Evolutionary conservation across 768 basidiomycete species (phyloP), one percentile per base, ranked within the genome.

Genomic region (Dentipellis fragilis): DNA sequence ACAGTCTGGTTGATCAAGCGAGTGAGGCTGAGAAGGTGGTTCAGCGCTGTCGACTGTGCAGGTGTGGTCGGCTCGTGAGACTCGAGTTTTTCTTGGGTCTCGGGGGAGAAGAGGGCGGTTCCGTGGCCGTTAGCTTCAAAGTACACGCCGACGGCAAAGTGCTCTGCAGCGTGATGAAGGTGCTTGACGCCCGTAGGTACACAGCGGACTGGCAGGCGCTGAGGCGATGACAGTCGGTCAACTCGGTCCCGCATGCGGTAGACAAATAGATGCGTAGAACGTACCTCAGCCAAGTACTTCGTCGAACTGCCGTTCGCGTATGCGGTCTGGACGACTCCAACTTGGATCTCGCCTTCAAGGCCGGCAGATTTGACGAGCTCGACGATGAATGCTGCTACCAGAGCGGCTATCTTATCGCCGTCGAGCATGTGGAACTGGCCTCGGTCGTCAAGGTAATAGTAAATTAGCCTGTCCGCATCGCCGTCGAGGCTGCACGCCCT

Each of bases 51-150:
- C 17, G 80, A 81, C 63, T 95, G 91, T 10, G 88, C 87, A 19
- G 89, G 84, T 2, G 90, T 90, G 40, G 82, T 79, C 2, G 95
- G 87, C 60, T 87, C 75, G 64, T 89, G 74, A 21, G 72, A 70
- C 34, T 72, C 63, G 40, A 99, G 75, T 47, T 68, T 78, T 21
- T 80, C 73, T 55, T 85, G 77, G 3, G 92, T 87, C 17, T 78
- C 68, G 7, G 77, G 80, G 11, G 96, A 97, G 73, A 99, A 98
- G 54, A 98, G 71, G 49, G 98, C 92, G 2, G 96, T 99, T 35
- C 96, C 96, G 63, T 99, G 96, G 2, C 96, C 96, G 67, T 99
- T 99, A 36, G 96, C 96, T 69, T 99, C 96, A 64, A 99, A 99
- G 72, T 99, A 99, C 47, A 99, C 91, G n/a, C 96, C 96, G 54